Evolutionary conservation across 306 rosid species (phyloP).

Genomic region (Sophora flavescens): DNA sequence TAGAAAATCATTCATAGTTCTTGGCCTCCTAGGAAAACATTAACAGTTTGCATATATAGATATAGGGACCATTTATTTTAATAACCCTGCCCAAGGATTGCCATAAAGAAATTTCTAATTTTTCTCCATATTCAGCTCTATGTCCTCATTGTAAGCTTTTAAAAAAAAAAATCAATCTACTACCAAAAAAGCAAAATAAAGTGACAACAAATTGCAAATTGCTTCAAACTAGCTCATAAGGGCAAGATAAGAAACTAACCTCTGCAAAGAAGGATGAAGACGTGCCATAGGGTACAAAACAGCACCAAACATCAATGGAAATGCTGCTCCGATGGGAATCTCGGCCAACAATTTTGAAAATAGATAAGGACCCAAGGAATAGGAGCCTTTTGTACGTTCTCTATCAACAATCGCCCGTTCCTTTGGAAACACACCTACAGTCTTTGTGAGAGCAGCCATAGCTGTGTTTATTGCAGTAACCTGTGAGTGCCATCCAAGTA

Average conservation of each 20-base stretch:
- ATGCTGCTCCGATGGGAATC: slow-evolving; percentile 91
- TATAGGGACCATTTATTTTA: background rate
- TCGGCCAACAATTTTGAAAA: slow-evolving; percentile 92
- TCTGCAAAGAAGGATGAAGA: slow-evolving; percentile 82
- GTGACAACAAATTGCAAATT: slow-evolving; percentile 15
- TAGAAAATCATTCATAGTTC: slow-evolving; percentile 24
- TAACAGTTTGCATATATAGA: background rate
- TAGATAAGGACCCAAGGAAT: slow-evolving; percentile 88
- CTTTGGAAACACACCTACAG: slow-evolving; percentile 86
- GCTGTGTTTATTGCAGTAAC: slow-evolving; percentile 98
- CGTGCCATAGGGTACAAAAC: slow-evolving; percentile 96
- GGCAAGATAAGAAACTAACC: slow-evolving; percentile 55
- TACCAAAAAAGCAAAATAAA: slow-evolving; percentile 35
- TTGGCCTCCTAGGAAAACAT: background rate
- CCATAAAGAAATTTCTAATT: background rate
- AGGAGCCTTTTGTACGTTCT: slow-evolving; percentile 89
- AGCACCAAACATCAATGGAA: slow-evolving; percentile 90
- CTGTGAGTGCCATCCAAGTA: slow-evolving; percentile 57
- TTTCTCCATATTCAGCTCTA: background rate
- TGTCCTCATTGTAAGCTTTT: background rate
- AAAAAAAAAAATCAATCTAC: slow-evolving; percentile 19
- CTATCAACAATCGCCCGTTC: slow-evolving; percentile 92
- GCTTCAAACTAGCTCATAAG: slow-evolving; percentile 34
- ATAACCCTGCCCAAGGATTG: background rate
- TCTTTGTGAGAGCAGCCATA: slow-evolving; percentile 98